Percentiles rank a stretch among this genome's conserved stretches.
These are phyloP conservation scores for Lepiota subincarnata DNA, from an alignment of 768 basidiomycete genomes.

Conservation along the genomic window DNA sequence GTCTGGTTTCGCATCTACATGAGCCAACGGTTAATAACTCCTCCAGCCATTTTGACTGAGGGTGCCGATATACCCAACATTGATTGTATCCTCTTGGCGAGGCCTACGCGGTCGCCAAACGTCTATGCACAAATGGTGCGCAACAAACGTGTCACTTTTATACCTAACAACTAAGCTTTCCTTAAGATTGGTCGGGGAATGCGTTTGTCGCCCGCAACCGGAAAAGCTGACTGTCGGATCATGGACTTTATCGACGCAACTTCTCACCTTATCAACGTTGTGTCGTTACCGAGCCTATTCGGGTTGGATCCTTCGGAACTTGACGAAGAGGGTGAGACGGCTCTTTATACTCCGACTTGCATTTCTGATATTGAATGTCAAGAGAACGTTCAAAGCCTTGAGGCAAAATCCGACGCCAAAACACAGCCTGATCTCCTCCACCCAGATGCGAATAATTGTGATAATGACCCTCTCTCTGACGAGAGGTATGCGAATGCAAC, in stretches of 20 bases:
- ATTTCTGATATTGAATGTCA: not conserved
- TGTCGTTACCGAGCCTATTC: slow-evolving; percentile 79
- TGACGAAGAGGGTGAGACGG: slow-evolving; percentile 50
- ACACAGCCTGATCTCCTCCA: not conserved
- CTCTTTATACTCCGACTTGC: slow-evolving; percentile 12
- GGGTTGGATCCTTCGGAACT: slow-evolving; percentile 75
- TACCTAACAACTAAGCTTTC: not conserved
- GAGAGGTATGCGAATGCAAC: slow-evolving; percentile 21
- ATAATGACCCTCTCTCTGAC: not conserved
- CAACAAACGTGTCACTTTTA: not conserved
- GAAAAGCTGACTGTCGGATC: slow-evolving; percentile 80
- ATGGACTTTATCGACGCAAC: slow-evolving; percentile 89
- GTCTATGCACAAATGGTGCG: slow-evolving; percentile 89
- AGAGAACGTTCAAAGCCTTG: slow-evolving; percentile 7
- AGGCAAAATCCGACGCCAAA: slow-evolving; percentile 5
- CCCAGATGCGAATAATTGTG: no score
- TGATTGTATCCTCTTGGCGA: slow-evolving; percentile 84
- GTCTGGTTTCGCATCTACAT: slow-evolving; percentile 12
- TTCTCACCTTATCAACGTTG: slow-evolving; percentile 61
- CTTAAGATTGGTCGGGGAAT: slow-evolving; percentile 94
- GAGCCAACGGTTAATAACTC: not conserved
- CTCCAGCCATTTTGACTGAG: slow-evolving; percentile 80
- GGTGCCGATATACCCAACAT: slow-evolving; percentile 94
- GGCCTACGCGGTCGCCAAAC: slow-evolving; percentile 87
- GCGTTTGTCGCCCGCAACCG: slow-evolving; percentile 75